Evolutionary conservation across 345 rosid species (phyloP).

Genomic region (Erodium maritimum): DNA sequence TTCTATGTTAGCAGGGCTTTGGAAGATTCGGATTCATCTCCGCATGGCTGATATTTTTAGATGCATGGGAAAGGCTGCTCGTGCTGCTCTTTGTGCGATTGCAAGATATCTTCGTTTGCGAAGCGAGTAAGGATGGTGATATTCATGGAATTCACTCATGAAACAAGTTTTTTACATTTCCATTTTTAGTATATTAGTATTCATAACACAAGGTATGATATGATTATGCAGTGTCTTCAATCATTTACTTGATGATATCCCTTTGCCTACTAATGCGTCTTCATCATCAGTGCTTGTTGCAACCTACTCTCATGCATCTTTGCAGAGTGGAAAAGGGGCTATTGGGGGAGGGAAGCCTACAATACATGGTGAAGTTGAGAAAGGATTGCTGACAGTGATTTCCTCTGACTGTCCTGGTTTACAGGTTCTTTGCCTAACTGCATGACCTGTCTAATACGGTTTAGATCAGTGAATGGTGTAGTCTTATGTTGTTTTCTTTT

Average conservation of each 20-base stretch:
- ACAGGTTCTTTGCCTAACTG: conserved; percentile 67
- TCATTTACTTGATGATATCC: conserved; percentile 85
- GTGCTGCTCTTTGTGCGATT: conserved; percentile 70
- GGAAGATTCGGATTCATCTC: conserved; percentile 87
- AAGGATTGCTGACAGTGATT: conserved; percentile 77
- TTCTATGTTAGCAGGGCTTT: conserved; percentile 38
- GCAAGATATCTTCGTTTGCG: conserved; percentile 90
- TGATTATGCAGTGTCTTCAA: conserved; percentile 89
- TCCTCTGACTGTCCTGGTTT: conserved; percentile 69
- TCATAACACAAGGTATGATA: neutral
- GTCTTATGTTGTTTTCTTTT: conserved; percentile 16
- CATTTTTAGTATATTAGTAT: neutral
- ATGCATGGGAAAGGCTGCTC: conserved; percentile 94
- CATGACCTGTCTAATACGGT: no score
- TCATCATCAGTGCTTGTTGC: conserved; percentile 86
- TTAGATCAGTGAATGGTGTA: no score
- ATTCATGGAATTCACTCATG: conserved; percentile 8
- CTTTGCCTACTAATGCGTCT: conserved; percentile 75
- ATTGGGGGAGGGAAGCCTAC: conserved; percentile 56
- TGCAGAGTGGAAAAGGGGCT: conserved; percentile 67
- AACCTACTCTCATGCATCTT: conserved; percentile 43
- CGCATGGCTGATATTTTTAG: conserved; percentile 88
- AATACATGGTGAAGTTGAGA: conserved; percentile 67
- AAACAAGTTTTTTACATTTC: neutral
- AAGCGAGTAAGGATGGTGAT: conserved; percentile 73